Evolutionary conservation across 176 grass and related monocot species (phyloP).

Genomic region (Themeda triandra): DNA sequence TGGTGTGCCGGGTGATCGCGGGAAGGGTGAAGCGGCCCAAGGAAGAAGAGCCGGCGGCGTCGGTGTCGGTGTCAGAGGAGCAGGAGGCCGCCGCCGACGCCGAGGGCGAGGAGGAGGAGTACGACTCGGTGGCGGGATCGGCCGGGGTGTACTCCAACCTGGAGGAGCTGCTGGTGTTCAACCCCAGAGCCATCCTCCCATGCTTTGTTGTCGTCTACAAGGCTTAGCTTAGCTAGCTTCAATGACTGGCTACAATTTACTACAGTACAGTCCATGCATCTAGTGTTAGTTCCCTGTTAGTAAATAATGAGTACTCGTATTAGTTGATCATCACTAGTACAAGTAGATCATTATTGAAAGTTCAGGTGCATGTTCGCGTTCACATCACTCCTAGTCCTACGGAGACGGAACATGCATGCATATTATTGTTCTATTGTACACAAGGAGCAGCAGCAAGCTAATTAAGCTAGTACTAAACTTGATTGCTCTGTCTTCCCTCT

Average conservation of each 20-base stretch:
- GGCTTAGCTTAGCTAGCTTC: constrained; percentile 16
- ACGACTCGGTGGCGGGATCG: constrained; percentile 55
- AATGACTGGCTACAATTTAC: not conserved
- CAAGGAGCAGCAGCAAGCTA: no score
- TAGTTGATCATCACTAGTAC: no score
- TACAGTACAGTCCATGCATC: not conserved
- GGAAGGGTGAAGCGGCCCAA: constrained; percentile 48
- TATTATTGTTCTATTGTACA: no score
- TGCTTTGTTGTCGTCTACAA: constrained; percentile 96
- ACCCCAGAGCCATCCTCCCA: constrained; percentile 77
- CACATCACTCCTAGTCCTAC: no score
- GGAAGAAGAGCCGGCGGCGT: not conserved
- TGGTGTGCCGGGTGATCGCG: constrained; percentile 93
- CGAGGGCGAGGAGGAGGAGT: constrained; percentile 13
- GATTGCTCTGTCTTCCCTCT: no score
- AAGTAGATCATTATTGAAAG: no score
- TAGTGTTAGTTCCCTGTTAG: not conserved
- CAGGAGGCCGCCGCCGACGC: not conserved
- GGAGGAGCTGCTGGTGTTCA: constrained; percentile 85
- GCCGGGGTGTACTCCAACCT: constrained; percentile 56
- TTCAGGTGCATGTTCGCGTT: no score
- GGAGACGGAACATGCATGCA: no score
- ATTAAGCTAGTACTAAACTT: no score
- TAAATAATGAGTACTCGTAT: not conserved
- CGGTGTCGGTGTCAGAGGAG: not conserved